These are phyloP conservation scores for Calonectria honghensis DNA, from an alignment of 2,329 filamentous ascomycete genomes.

Conservation along the genomic window DNA sequence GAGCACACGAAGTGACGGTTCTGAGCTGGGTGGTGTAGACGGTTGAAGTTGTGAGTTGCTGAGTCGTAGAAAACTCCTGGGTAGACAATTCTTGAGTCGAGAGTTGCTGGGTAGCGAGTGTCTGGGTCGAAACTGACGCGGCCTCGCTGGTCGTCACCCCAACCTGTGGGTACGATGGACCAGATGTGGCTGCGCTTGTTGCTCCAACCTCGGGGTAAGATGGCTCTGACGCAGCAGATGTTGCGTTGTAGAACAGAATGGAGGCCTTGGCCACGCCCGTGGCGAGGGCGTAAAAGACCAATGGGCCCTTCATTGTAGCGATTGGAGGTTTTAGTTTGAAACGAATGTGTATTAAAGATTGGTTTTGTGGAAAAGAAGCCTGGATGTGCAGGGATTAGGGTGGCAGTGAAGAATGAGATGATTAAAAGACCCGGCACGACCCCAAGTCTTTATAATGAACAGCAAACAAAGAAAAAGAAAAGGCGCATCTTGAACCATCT, in stretches of 20 bases:
- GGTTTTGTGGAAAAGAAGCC: neutral
- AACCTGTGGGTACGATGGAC: slow-evolving; percentile 5
- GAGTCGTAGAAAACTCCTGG: neutral
- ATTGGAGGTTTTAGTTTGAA: neutral
- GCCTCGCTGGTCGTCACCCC: neutral
- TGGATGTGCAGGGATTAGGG: slow-evolving; percentile 12
- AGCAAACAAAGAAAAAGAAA: neutral
- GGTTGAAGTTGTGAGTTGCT: slow-evolving; percentile 48
- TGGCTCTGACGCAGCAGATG: neutral
- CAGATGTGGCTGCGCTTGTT: neutral
- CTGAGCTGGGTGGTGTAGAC: slow-evolving; percentile 50
- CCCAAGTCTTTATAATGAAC: slow-evolving; percentile 4
- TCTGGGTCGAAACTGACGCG: neutral
- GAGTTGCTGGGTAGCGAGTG: neutral
- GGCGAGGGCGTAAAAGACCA: slow-evolving; percentile 37
- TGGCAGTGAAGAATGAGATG: neutral
- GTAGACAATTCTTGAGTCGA: neutral
- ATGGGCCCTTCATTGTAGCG: slow-evolving; percentile 35
- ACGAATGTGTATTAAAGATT: slow-evolving; percentile 1
- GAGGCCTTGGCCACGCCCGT: slow-evolving; percentile 33
- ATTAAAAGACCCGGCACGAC: neutral
- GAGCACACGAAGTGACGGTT: slow-evolving; percentile 49
- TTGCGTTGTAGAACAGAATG: neutral
- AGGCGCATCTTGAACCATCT: slow-evolving; percentile 14
- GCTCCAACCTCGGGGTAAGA: slow-evolving; percentile 10